Conservation (phyloP, 2,329 filamentous ascomycete species). For the Xylaria multiplex region DNA sequence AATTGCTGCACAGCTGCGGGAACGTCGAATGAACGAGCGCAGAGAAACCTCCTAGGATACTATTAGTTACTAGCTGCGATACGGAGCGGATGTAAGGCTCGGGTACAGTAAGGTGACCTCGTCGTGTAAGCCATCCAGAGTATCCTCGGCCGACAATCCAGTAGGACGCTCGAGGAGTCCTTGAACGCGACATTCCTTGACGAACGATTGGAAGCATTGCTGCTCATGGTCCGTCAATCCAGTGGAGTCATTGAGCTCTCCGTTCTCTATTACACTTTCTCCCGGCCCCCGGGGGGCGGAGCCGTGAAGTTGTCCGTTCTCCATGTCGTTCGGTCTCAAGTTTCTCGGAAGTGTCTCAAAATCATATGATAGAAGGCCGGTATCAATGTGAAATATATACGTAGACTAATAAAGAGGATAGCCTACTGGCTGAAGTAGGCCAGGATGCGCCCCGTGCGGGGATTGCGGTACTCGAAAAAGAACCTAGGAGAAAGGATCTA, state of each 20-base stretch:
- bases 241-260: conserved; percentile 9
- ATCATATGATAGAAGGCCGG: neutral
- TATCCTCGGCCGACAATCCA: conserved; percentile 24
- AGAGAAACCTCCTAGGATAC: conserved; percentile 20
- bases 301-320: conserved; percentile 15
- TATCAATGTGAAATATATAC: conserved; percentile 8
- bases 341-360: neutral
- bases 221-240: conserved; percentile 19
- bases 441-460: conserved; percentile 4
- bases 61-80: neutral
- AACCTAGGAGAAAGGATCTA: conserved; percentile 5
- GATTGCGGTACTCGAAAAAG: neutral
- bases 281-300: conserved; percentile 15
- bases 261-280: conserved; percentile 20
- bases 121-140: conserved; percentile 29
- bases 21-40: conserved; percentile 28
- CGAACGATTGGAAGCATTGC: conserved; percentile 20
- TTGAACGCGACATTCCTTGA: conserved; percentile 26
- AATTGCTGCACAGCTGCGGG: conserved; percentile 24
- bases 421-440: neutral
- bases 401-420: neutral
- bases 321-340: conserved; percentile 17
- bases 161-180: conserved; percentile 28
- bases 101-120: conserved; percentile 27
- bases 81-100: neutral